phyloP scores from a whole-genome alignment of 176 grass and related monocot species.

The Avena sativa region DNA sequence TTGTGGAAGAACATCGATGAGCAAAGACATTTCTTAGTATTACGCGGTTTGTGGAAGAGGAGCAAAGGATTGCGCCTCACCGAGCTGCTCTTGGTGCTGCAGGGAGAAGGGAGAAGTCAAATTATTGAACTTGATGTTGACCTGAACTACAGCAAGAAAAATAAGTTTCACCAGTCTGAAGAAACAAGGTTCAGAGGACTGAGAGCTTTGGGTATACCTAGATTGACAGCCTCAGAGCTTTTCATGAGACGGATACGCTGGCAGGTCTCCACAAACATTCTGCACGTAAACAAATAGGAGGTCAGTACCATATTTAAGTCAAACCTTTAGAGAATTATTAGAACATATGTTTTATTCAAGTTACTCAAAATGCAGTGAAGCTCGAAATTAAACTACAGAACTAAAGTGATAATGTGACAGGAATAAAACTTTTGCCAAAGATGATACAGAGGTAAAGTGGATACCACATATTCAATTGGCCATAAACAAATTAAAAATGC shows the following conservation, averaged over 20 bases:
- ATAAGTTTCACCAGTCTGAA: not conserved
- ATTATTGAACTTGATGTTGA: not conserved
- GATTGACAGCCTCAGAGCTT: conserved; percentile 71
- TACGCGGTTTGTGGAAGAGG: conserved; percentile 28
- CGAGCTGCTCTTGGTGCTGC: conserved; percentile 69
- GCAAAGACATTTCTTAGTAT: conserved; percentile 31
- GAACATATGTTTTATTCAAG: not conserved
- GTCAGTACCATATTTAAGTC: conserved; percentile 24
- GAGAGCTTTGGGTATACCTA: conserved; percentile 41
- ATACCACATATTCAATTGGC: not conserved
- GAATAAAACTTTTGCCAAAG: conserved; percentile 32
- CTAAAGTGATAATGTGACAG: not conserved
- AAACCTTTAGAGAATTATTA: not conserved
- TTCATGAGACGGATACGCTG: conserved; percentile 88
- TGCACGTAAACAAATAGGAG: conserved; percentile 35
- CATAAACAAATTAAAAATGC: not conserved
- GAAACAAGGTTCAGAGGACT: conserved; percentile 19
- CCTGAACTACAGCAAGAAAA: not conserved
- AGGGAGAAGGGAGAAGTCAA: conserved; percentile 16
- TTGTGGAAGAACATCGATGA: conserved; percentile 41
- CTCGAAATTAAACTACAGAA: not conserved
- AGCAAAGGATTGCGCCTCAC: conserved; percentile 20
- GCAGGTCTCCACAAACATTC: conserved; percentile 84
- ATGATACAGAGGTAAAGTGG: not conserved
- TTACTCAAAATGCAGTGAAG: no score